These are phyloP conservation scores for Nothopassalora personata DNA, from an alignment of 2,329 filamentous ascomycete species.

Conservation along the genomic window DNA sequence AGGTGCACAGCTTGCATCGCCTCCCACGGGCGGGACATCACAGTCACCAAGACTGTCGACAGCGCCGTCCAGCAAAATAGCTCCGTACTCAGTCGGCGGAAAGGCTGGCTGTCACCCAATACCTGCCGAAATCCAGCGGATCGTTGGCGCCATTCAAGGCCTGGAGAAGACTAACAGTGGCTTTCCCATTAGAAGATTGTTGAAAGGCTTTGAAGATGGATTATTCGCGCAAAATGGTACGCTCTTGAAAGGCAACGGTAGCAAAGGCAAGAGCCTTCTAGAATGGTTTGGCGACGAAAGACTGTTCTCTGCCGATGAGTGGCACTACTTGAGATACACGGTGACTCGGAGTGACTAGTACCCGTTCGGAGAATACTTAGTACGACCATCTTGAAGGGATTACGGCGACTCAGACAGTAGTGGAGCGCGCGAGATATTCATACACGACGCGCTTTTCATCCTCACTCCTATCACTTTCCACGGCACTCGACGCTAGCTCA, in stretches of 20 bases:
- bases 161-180: neutral
- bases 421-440: no score
- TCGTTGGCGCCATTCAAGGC: neutral
- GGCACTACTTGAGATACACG: neutral
- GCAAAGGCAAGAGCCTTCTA: neutral
- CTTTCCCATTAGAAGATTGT: neutral
- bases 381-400: no score
- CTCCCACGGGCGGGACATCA: neutral
- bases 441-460: no score
- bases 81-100: neutral
- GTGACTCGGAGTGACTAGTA: neutral
- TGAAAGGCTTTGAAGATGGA: neutral
- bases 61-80: neutral
- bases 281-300: neutral
- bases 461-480: no score
- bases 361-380: no score
- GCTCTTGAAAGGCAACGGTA: neutral
- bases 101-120: neutral
- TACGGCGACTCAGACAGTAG: no score
- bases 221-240: neutral
- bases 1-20: no score
- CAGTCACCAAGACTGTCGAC: neutral
- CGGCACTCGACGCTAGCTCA: no score
- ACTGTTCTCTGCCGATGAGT: neutral
- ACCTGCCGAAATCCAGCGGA: neutral